phyloP scores from a whole-genome alignment of 2,329 filamentous ascomycete genomes.

The Bimuria novae-zelandiae region DNA sequence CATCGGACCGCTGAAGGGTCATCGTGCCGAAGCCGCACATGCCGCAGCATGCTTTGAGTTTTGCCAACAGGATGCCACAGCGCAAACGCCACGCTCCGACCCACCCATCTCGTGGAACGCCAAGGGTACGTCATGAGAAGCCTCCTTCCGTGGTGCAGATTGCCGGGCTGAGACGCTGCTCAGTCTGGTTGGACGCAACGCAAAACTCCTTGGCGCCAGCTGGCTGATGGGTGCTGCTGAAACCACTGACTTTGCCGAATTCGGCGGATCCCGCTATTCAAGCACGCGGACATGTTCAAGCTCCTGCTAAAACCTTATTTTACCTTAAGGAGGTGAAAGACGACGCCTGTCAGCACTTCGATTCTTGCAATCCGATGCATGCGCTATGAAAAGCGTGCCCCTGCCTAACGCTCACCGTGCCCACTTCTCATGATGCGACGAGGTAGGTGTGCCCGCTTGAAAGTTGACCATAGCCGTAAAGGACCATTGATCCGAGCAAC shows the following conservation, averaged over 20 bases:
- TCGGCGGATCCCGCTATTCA: constrained; percentile 23
- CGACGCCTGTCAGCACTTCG: constrained; percentile 24
- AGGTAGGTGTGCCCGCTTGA: constrained; percentile 24
- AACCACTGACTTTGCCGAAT: constrained; percentile 29
- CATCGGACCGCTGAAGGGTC: constrained; percentile 6
- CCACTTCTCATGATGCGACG: constrained; percentile 36
- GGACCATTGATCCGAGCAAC: constrained; percentile 25
- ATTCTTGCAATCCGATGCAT: constrained; percentile 22
- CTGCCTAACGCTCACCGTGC: constrained; percentile 28
- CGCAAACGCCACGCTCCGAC: constrained; percentile 42
- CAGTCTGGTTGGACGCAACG: constrained; percentile 23
- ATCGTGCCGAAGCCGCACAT: constrained; percentile 22
- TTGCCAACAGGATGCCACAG: constrained; percentile 30
- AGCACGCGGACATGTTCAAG: constrained; percentile 13
- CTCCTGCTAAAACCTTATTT: constrained; percentile 5
- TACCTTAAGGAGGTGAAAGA: constrained; percentile 5
- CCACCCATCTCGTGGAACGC: constrained; percentile 44
- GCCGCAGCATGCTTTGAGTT: constrained; percentile 24
- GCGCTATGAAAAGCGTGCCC: constrained; percentile 17
- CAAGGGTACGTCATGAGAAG: constrained; percentile 42
- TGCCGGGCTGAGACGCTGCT: constrained; percentile 34
- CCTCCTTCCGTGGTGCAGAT: constrained; percentile 40
- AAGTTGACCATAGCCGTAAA: constrained; percentile 22
- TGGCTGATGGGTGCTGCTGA: constrained; percentile 29
- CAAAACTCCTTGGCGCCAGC: constrained; percentile 17